These are phyloP conservation scores for Saturnispora galanensis DNA, from an alignment of 805 yeast species.

Conservation along the genomic window DNA sequence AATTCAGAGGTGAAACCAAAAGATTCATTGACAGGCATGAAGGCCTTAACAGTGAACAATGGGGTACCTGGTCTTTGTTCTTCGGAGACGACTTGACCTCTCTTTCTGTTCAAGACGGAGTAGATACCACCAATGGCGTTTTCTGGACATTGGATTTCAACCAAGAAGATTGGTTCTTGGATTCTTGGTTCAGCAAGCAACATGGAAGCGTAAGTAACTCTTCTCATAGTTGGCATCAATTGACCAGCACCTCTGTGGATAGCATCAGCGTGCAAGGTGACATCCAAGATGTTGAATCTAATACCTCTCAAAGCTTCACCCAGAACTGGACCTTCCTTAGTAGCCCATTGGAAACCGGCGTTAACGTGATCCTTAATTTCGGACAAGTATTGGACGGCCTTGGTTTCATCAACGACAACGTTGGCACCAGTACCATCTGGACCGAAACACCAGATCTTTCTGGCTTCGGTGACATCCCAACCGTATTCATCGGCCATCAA, in stretches of 20 bases:
- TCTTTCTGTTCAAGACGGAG: constrained; percentile 98
- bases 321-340: constrained; percentile 98
- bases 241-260: constrained; percentile 99
- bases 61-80: constrained; percentile 99
- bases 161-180: constrained; percentile 98
- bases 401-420: constrained; percentile 97
- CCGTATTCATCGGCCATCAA: constrained; percentile 97
- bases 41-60: constrained; percentile 98
- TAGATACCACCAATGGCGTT: constrained; percentile 99
- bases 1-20: constrained; percentile 99
- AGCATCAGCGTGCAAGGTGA: constrained; percentile 99
- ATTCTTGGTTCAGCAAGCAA: constrained; percentile 97
- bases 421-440: constrained; percentile 99
- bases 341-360: constrained; percentile 99
- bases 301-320: constrained; percentile 95
- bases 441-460: constrained; percentile 99
- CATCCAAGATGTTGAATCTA: constrained; percentile 97
- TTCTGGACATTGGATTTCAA: constrained; percentile 99
- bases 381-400: constrained; percentile 98
- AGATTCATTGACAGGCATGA: constrained; percentile 99
- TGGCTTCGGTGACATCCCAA: constrained; percentile 99
- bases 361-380: constrained; percentile 99
- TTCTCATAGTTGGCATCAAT: constrained; percentile 99
- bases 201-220: constrained; percentile 97
- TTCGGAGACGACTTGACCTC: constrained; percentile 99